These are phyloP conservation scores for Gentiana macrophylla DNA, from an alignment of 257 asterid species.

Conservation along the genomic window DNA sequence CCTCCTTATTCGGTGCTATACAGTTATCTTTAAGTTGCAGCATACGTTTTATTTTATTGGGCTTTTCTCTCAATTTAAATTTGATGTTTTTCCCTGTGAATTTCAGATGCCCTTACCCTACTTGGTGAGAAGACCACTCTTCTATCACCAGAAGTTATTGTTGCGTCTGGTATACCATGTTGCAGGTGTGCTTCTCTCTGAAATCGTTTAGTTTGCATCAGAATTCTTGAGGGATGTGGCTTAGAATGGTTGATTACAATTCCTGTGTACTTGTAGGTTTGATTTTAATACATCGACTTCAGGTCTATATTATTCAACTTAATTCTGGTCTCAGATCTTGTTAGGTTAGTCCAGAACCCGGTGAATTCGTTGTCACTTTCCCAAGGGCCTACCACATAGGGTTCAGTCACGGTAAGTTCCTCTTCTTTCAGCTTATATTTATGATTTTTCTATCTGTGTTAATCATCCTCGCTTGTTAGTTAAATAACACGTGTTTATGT, in stretches of 20 bases:
- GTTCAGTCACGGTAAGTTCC: conserved; percentile 91
- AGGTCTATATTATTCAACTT: conserved; percentile 4
- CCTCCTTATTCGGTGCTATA: no score
- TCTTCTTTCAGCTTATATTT: conserved; percentile 14
- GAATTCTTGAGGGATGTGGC: conserved; percentile 2
- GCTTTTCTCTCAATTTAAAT: conserved; percentile 10
- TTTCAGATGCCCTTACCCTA: conserved; percentile 75
- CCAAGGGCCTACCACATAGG: conserved; percentile 99
- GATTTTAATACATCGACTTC: background rate
- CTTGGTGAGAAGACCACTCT: conserved; percentile 97
- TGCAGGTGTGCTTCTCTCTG: conserved; percentile 60
- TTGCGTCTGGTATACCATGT: conserved; percentile 85
- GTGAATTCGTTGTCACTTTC: conserved; percentile 95
- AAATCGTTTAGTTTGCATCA: conserved; percentile 9
- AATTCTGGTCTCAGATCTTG: conserved; percentile 12
- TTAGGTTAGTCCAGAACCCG: conserved; percentile 95
- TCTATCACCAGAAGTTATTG: conserved; percentile 75
- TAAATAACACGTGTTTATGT: background rate
- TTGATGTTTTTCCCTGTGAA: conserved; percentile 2
- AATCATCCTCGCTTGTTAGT: background rate
- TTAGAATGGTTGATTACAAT: conserved; percentile 8
- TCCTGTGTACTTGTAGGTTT: background rate
- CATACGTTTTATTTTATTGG: conserved; percentile 4
- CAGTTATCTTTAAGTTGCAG: background rate
- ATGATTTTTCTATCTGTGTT: background rate